Percentiles rank a stretch among this genome's conserved stretches.
phyloP scores from a whole-genome alignment of 176 grass and related monocot genomes.

The Luzula sylvatica region DNA sequence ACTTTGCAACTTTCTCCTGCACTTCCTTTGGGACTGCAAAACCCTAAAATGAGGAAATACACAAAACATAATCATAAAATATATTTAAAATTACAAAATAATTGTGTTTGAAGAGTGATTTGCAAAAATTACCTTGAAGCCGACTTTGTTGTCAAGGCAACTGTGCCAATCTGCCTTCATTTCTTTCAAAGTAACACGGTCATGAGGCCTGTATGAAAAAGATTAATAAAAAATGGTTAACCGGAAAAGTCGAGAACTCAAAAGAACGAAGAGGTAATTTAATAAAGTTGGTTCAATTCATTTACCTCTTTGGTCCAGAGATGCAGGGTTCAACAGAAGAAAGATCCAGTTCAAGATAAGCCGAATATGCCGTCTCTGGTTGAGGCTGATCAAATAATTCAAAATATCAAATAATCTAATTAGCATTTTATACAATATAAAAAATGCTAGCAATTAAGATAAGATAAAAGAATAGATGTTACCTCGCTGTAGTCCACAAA shows the following conservation, averaged over 20 bases:
- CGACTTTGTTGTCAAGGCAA: slow-evolving; percentile 66
- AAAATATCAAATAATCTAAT: background rate
- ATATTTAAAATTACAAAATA: background rate
- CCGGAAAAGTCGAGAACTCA: background rate
- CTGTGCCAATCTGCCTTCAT: slow-evolving; percentile 93
- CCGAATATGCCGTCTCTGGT: slow-evolving; percentile 59
- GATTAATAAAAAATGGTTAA: background rate
- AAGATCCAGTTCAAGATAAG: slow-evolving; percentile 77
- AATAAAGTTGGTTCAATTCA: background rate
- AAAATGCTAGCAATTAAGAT: background rate
- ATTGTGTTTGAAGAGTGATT: background rate
- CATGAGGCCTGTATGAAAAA: slow-evolving; percentile 62
- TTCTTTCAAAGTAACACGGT: slow-evolving; percentile 73
- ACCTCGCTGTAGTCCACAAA: slow-evolving; percentile 89
- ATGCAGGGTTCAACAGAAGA: slow-evolving; percentile 63
- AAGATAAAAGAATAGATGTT: slow-evolving; percentile 14
- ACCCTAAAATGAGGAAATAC: slow-evolving; percentile 32
- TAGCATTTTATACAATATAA: background rate
- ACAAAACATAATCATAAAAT: background rate
- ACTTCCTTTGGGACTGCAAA: slow-evolving; percentile 68
- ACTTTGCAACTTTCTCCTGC: slow-evolving; percentile 64
- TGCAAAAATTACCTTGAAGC: slow-evolving; percentile 51
- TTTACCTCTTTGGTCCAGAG: slow-evolving; percentile 85
- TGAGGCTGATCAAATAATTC: slow-evolving; percentile 45
- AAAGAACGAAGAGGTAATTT: background rate